Evolutionary conservation across 2,329 filamentous ascomycete species (phyloP).

Genomic region (Nemania abortiva): DNA sequence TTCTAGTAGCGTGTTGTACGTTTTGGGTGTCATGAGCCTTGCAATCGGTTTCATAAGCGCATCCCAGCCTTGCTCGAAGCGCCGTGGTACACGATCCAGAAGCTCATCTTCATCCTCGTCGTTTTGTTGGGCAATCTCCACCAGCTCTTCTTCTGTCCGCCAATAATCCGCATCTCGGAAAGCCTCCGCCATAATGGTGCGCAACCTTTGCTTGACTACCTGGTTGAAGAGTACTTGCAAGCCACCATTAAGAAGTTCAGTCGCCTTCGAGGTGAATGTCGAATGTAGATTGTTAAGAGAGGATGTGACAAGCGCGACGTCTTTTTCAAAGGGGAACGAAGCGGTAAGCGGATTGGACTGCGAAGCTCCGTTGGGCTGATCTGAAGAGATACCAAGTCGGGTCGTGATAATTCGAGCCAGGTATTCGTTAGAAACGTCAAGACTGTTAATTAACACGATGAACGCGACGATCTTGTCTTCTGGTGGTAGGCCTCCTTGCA

Average conservation of each 20-base stretch:
- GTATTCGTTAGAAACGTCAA: conserved; percentile 93
- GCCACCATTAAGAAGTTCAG: conserved; percentile 85
- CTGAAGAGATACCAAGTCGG: conserved; percentile 65
- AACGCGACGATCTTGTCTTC: conserved; percentile 92
- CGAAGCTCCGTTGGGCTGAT: conserved; percentile 52
- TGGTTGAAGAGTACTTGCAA: conserved; percentile 88
- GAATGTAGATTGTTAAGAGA: conserved; percentile 76
- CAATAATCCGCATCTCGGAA: conserved; percentile 94
- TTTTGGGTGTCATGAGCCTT: conserved; percentile 82
- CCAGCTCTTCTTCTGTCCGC: conserved; percentile 71
- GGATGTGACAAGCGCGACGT: conserved; percentile 76
- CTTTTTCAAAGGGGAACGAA: conserved; percentile 84
- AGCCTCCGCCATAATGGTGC: conserved; percentile 85
- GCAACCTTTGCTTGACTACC: conserved; percentile 85
- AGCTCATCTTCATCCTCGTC: conserved; percentile 66
- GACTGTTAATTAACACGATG: conserved; percentile 92
- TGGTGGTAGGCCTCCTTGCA: conserved; percentile 84
- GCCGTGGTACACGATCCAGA: conserved; percentile 77
- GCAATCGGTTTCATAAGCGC: conserved; percentile 85
- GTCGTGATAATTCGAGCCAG: conserved; percentile 84
- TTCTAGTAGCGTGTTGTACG: conserved; percentile 81
- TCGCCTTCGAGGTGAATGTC: conserved; percentile 81
- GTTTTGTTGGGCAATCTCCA: conserved; percentile 65
- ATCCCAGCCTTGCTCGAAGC: conserved; percentile 89
- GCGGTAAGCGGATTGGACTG: conserved; percentile 65